Conservation (phyloP, 2,329 filamentous ascomycete species). For the Sclerotinia trifoliorum region DNA sequence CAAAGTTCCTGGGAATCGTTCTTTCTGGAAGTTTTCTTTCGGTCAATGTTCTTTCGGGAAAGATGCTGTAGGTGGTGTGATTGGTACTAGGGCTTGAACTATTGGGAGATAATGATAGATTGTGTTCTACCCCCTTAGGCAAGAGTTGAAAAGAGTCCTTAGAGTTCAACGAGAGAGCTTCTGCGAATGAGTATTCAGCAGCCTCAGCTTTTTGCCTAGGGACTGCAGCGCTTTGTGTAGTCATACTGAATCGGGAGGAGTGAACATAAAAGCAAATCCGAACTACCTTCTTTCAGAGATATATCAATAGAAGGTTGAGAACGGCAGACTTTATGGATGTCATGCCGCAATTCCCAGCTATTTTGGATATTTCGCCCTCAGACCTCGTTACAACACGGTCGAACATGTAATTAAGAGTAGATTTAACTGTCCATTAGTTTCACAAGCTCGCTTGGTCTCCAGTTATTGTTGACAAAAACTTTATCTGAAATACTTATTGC, state of each 20-base stretch:
- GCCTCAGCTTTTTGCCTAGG: conserved; percentile 12
- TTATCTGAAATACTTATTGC: background rate
- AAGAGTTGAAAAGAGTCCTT: conserved; percentile 8
- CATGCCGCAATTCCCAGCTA: background rate
- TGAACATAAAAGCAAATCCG: background rate
- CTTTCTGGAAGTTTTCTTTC: conserved; percentile 5
- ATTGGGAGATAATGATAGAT: conserved; percentile 1
- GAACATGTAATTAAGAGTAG: background rate
- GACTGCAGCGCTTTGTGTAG: conserved; percentile 3
- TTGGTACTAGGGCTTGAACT: background rate
- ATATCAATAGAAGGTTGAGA: conserved; percentile 5
- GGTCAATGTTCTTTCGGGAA: background rate
- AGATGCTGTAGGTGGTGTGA: conserved; percentile 5
- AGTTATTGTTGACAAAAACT: background rate
- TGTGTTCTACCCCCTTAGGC: conserved; percentile 4
- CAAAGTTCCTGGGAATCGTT: conserved; percentile 1
- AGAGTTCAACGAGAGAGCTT: conserved; percentile 14
- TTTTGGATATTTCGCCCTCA: background rate
- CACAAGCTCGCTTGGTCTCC: background rate
- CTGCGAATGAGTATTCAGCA: conserved; percentile 16
- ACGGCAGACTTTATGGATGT: conserved; percentile 7
- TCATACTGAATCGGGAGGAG: conserved; percentile 10
- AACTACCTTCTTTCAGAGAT: background rate
- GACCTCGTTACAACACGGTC: conserved; percentile 8
- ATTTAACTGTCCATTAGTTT: background rate